phyloP scores from a whole-genome alignment of 306 rosid genomes.

The Urtica urens region DNA sequence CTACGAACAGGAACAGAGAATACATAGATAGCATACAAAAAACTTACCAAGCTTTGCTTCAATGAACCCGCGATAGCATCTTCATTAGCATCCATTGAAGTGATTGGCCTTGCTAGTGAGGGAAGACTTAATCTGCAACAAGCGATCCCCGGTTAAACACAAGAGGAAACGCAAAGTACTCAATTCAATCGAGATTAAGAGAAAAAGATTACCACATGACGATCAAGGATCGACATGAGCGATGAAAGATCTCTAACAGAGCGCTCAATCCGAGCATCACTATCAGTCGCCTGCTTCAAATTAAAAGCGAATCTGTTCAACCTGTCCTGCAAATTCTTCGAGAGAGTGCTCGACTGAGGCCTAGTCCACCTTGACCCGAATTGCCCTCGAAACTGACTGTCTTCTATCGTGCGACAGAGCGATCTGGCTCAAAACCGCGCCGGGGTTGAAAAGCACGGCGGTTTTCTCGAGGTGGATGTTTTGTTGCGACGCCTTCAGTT shows the following conservation, averaged over 20 bases:
- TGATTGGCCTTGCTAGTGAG: slow-evolving; percentile 85
- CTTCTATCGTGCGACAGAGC: slow-evolving; percentile 81
- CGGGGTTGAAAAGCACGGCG: slow-evolving; percentile 69
- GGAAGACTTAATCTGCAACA: slow-evolving; percentile 91
- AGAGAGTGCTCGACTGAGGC: slow-evolving; percentile 89
- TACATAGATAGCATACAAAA: too few species aligned
- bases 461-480: slow-evolving; percentile 92
- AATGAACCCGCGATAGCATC: slow-evolving; percentile 86
- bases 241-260: slow-evolving; percentile 73
- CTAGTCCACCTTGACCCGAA: slow-evolving; percentile 95
- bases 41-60: slow-evolving; percentile 88
- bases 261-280: slow-evolving; percentile 89
- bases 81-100: slow-evolving; percentile 97
- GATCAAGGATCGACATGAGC: slow-evolving; percentile 80
- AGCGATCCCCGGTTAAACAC: not conserved
- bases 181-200: not conserved
- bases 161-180: not conserved
- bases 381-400: slow-evolving; percentile 83
- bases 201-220: slow-evolving; percentile 64
- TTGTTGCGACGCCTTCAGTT: slow-evolving; percentile 82
- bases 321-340: slow-evolving; percentile 93
- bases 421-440: slow-evolving; percentile 85
- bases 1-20: too few species aligned
- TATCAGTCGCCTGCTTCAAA: slow-evolving; percentile 94
- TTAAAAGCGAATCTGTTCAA: slow-evolving; percentile 83